A percentile compares a stretch with the other conserved stretches of the same genome.
Evolutionary conservation across 306 rosid species (phyloP).

Genomic region (Quercus engelmannii): DNA sequence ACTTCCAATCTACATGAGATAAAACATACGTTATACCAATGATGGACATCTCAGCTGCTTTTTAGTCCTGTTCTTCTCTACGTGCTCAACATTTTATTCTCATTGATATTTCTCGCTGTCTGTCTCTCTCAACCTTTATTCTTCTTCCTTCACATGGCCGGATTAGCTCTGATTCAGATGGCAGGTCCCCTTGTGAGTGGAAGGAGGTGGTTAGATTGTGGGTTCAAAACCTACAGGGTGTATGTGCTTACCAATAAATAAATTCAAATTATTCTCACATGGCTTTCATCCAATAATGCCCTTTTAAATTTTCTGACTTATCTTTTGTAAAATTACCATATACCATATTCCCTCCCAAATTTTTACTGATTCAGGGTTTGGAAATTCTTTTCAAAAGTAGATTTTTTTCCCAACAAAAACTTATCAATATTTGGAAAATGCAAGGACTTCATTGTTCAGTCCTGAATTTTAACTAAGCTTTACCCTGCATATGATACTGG

Average conservation of each 20-base stretch:
- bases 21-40: not conserved
- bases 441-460: no score
- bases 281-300: not conserved
- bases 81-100: not conserved
- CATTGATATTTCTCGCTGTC: not conserved
- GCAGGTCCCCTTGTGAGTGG: not conserved
- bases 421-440: not conserved
- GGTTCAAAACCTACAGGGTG: no score
- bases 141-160: not conserved
- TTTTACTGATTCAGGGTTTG: not conserved
- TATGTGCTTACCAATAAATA: no score
- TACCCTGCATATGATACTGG: not conserved
- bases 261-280: not conserved
- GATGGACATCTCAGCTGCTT: not conserved
- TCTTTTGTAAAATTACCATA: not conserved
- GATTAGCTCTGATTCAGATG: no score
- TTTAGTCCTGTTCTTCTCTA: not conserved
- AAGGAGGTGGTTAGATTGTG: no score
- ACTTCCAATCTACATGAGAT: not conserved
- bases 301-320: not conserved
- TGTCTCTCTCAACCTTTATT: not conserved
- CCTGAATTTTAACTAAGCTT: not conserved
- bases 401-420: not conserved
- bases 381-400: not conserved
- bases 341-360: not conserved